Evolutionary conservation across 2,329 filamentous ascomycete genomes (phyloP), one percentile per base, ranked within the genome.

Genomic region (Dothistroma septosporum): DNA sequence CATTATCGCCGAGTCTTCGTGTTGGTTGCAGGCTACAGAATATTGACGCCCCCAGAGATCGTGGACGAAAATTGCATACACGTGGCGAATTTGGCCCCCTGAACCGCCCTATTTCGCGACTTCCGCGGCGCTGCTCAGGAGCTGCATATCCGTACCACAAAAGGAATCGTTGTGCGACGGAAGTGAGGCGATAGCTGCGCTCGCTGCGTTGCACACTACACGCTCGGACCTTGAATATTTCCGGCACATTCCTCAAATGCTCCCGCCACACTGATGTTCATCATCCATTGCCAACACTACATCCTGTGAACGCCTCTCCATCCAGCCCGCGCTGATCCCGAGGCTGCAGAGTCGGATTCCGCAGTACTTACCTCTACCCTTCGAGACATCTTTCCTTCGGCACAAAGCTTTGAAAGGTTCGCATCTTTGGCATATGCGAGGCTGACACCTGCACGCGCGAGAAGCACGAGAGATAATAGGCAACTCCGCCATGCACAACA

Each of bases 141-240:
- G 54, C 49, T 57, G 59, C 49, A 54, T 50, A 46, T 53, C 52
- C 55, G 53, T 32, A 55, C 46, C 54, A 53, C 28, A 31, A 49
- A 57, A 11, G 49, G 14, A 37, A 32, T n/a, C 24, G 22, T 31
- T 35, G 22, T 31, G 24, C 49, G 32, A 21, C 31, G 35, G 37
- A 50, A 53, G 28, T 53, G 41, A 53, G 24, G 59, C 32, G 41
- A 49, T 24, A 31, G 22, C 21, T 46, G 59, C 32, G 41, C 41
- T 24, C 21, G 22, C 21, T 46, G 50, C 50, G 16, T 35, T n/a
- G 31, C 35, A 35, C 24, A 16, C 21, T 49, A 4, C 21, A 49
- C 8, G 14, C 11, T 41, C 33, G 48, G 52, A 58, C 53, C n/a
- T 52, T 37, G n/a, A 12, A 33, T 19, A 21, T 10, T 53, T 49